A percentile compares a stretch with the other conserved stretches of the same genome.
phyloP scores from a whole-genome alignment of 1,284 basidiomycete genomes.

The Leccinum subrobustum region DNA sequence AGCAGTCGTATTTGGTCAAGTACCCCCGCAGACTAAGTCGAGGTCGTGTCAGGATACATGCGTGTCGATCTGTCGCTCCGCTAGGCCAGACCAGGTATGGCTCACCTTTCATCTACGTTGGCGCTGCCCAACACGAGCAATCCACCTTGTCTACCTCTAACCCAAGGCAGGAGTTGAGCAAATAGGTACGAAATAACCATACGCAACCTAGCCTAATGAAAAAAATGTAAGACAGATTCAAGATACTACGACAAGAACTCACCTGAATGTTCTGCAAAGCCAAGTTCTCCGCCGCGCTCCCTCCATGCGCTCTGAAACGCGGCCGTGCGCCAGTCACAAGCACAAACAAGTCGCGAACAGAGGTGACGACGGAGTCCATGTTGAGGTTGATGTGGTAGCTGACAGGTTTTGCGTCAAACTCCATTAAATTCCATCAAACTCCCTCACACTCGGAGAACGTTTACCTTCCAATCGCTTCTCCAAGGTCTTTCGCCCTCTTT shows the following conservation, averaged over 20 bases:
- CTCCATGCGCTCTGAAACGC: constrained; percentile 87
- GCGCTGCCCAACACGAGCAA: constrained; percentile 94
- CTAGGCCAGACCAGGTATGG: background rate
- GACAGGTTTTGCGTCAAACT: constrained; percentile 8
- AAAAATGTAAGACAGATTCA: background rate
- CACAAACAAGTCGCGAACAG: constrained; percentile 81
- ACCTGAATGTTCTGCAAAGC: constrained; percentile 98
- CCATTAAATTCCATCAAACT: accelerated
- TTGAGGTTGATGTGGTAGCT: constrained; percentile 95
- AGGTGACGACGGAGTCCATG: constrained; percentile 90
- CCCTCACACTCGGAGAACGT: constrained; percentile 12
- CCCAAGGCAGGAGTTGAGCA: constrained; percentile 95
- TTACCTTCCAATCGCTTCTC: constrained; percentile 86
- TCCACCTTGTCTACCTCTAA: constrained; percentile 80
- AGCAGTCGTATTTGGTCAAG: constrained; percentile 96
- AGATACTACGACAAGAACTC: background rate
- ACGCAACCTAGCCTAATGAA: constrained; percentile 73
- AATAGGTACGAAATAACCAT: constrained; percentile 99
- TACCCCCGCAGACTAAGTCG: constrained; percentile 83
- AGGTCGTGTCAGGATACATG: background rate
- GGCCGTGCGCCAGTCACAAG: constrained; percentile 84
- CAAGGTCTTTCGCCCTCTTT: constrained; percentile 81
- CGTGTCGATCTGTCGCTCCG: background rate
- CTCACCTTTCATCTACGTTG: constrained; percentile 94
- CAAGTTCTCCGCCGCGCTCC: constrained; percentile 85